Base-by-base conservation (phyloP, 140 eudicot species). In the Ambrosia hybrid region DNA sequence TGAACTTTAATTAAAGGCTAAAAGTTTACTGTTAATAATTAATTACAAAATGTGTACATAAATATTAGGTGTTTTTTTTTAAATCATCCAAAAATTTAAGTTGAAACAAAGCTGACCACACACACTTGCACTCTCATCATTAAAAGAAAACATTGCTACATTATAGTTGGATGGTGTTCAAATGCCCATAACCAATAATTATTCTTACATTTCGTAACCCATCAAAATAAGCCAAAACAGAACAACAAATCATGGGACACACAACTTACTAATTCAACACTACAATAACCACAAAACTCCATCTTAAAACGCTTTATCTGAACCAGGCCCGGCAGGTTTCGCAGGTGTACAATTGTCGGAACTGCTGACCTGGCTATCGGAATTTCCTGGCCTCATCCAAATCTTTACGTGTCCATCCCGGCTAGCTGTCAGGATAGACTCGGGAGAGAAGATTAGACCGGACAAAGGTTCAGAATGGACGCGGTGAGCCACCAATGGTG, bases 361-460 rank as follows among this genome's bases (percentile, higher is more conserved):
- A 65, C 80, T 73, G 81, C 71, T 81, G 9, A 88, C 78, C 61
- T 76, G 85, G 79, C 49, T 72, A 57, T 88, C 91, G 0, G 80
- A 68, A 68, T 61, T 68, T 51, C 78, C 85, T 2, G 97, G 97
- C 68, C 97, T 81, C 76, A 51, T 80, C 97, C 97, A 91, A n/a
- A 91, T 79, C 81, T 91, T 91, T 3, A 91, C 85, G 38, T 88
- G 94, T 10, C 97, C 97, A 71, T 91, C 97, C 13, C 97, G 84
- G 77, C 89, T 84, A 1, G 87, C 85, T 0, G 96, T 86, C 45
- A 91, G 83, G 65, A 86, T 63, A 9, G 94, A 84, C 52, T 91
- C 94, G 3, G 58, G 86, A 61, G 96, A 79, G 78, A 91, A 91
- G 11, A 86, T 76, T 63, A 91, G 68, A 53, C 94, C 96, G 2